phyloP scores from a whole-genome alignment of 371 early-diverging fungal species.

The Mortierella sp. region DNA sequence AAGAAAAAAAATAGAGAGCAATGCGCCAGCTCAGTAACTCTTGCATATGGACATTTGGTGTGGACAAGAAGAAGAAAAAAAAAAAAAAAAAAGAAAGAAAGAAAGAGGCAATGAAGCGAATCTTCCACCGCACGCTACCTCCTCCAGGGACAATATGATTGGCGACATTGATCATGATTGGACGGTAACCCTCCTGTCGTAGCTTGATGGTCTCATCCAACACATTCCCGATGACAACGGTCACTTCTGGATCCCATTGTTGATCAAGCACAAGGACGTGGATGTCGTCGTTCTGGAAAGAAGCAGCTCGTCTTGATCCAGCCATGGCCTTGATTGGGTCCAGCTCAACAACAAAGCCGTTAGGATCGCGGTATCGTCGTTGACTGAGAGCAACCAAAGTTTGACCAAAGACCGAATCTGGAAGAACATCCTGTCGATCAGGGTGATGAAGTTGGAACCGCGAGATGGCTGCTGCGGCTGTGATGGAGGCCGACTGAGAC shows the following conservation, averaged over 20 bases:
- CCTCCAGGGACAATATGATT: slow-evolving; percentile 43
- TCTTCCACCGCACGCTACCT: too few species aligned
- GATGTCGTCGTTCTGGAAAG: slow-evolving; percentile 47
- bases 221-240: slow-evolving; percentile 48
- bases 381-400: slow-evolving; percentile 32
- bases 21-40: too few species aligned
- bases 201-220: slow-evolving; percentile 45
- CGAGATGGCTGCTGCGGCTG: slow-evolving; percentile 14
- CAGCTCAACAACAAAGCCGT: slow-evolving; percentile 43
- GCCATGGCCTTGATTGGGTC: slow-evolving; percentile 46
- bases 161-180: slow-evolving; percentile 49
- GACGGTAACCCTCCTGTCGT: slow-evolving; percentile 49
- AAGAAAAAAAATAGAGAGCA: background rate
- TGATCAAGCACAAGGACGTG: slow-evolving; percentile 50
- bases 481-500: background rate
- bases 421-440: slow-evolving; percentile 19
- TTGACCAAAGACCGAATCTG: slow-evolving; percentile 36
- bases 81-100: background rate
- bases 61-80: background rate
- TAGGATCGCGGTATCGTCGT: slow-evolving; percentile 38
- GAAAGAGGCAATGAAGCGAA: too few species aligned
- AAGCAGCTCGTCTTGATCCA: slow-evolving; percentile 40
- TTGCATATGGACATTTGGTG: background rate
- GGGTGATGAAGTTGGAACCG: slow-evolving; percentile 49
- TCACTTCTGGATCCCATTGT: slow-evolving; percentile 52